Evolutionary conservation across 805 yeast species (phyloP), one percentile per base, ranked within the genome.

Genomic region (Yarrowia sp.): DNA sequence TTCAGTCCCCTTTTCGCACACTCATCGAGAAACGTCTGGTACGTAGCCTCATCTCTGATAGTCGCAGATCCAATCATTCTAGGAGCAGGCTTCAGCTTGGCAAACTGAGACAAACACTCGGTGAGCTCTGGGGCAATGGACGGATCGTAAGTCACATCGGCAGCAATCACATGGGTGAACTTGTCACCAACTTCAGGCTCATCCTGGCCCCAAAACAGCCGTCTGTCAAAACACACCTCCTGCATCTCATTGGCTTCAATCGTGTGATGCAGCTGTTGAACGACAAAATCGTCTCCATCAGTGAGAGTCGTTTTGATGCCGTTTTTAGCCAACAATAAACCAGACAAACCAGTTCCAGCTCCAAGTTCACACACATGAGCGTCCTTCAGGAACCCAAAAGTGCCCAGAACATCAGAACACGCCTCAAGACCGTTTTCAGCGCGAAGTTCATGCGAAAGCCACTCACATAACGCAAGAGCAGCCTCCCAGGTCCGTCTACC

Each of bases 401-500:
- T 40, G 8, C 59, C 59, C 5, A 53, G 32, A 1, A 53, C 59
- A 8, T 38, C 16, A 49, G 48, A 48, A 64, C 3, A 19, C 59
- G 10, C n/a, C 42, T 48, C 48, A 9, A 19, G 36, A 36, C 36
- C 59, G 8, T 45, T 5, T 16, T 53, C 59, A 40, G 59, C 59
- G 15, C 40, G 14, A 7, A 61, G 15, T 5, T 42, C 42, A 36
- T 70, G 64, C 1, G 79, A 71, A 15, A 90, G 72, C 72, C 79
- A 89, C 46, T 86, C 82, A 1, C 89, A 79, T 8, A 94, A 77
- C 67, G 81, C 91, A 8, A 90, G 72, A 0, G 97, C 89, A 2
- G 97, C 98, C 75, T 92, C 97, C 98, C 98, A 93, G 0, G 98
- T 94, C 49, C 98, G 80, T 68, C 87, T 78, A 0, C 98, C 98